These are phyloP conservation scores for Paragyromitra xinjiangensis DNA, from an alignment of 495 filamentous ascomycete genomes.

Conservation along the genomic window DNA sequence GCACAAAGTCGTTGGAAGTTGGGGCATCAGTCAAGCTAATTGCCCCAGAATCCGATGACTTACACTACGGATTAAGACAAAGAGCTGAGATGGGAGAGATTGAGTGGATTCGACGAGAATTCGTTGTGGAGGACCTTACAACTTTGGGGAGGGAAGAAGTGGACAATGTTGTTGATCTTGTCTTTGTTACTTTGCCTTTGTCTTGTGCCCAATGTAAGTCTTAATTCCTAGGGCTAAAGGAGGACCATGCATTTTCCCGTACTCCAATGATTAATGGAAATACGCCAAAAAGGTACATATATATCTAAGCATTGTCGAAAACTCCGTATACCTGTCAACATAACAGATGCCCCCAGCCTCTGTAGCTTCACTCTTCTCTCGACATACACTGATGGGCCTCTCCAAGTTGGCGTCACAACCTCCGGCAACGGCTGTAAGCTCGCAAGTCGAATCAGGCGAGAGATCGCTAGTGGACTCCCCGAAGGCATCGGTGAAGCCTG, in stretches of 20 bases:
- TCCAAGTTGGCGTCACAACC: slow-evolving; percentile 95
- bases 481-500: slow-evolving; percentile 83
- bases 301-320: slow-evolving; percentile 79
- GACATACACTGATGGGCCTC: slow-evolving; percentile 85
- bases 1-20: slow-evolving; percentile 79
- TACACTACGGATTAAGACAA: slow-evolving; percentile 78
- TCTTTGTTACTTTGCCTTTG: slow-evolving; percentile 75
- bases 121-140: slow-evolving; percentile 77
- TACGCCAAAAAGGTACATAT: slow-evolving; percentile 59
- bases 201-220: slow-evolving; percentile 46
- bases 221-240: background rate
- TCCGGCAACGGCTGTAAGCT: slow-evolving; percentile 96
- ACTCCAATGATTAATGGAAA: slow-evolving; percentile 61
- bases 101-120: slow-evolving; percentile 74
- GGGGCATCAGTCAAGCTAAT: slow-evolving; percentile 89
- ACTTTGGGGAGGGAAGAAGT: slow-evolving; percentile 81
- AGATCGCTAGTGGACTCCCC: slow-evolving; percentile 82
- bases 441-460: slow-evolving; percentile 85
- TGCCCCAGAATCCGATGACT: slow-evolving; percentile 69
- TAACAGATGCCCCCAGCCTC: slow-evolving; percentile 84
- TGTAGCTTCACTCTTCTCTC: slow-evolving; percentile 87
- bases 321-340: slow-evolving; percentile 89
- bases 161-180: slow-evolving; percentile 81
- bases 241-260: background rate
- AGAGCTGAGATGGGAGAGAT: slow-evolving; percentile 76